phyloP scores from a whole-genome alignment of 2,329 filamentous ascomycete species.

The Pseudogymnoascus sp. region DNA sequence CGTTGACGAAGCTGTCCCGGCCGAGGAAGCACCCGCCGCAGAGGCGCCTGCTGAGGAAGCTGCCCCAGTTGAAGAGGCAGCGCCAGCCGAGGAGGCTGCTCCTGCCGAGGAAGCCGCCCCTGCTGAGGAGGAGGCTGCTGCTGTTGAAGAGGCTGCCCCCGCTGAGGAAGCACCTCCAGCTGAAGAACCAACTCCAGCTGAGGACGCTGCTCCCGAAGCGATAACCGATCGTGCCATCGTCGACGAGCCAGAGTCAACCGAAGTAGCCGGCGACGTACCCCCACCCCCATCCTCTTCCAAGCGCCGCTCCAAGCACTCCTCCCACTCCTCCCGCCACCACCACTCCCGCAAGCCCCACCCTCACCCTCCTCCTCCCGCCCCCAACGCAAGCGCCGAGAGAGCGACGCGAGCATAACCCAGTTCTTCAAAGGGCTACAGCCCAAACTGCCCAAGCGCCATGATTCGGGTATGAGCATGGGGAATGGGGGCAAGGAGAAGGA shows the following conservation, averaged over 20 bases:
- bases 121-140: neutral
- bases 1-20: neutral
- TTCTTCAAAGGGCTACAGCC: conserved; percentile 15
- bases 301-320: conserved; percentile 10
- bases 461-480: conserved; percentile 25
- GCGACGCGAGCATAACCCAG: conserved; percentile 17
- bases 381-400: conserved; percentile 20
- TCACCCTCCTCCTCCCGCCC: neutral
- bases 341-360: conserved; percentile 11
- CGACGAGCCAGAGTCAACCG: conserved; percentile 21
- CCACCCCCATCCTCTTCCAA: conserved; percentile 3
- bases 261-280: conserved; percentile 14
- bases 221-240: conserved; percentile 19
- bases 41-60: neutral
- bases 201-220: conserved; percentile 6
- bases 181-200: conserved; percentile 13
- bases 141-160: neutral
- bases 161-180: neutral
- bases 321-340: neutral
- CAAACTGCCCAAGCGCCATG: conserved; percentile 20
- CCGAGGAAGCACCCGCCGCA: neutral
- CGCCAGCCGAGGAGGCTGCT: conserved; percentile 14
- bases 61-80: conserved; percentile 16
- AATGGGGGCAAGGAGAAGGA: conserved; percentile 18
- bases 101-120: neutral